Evolutionary conservation across 768 basidiomycete species (phyloP).

Genomic region (Phaeolepiota aurea): DNA sequence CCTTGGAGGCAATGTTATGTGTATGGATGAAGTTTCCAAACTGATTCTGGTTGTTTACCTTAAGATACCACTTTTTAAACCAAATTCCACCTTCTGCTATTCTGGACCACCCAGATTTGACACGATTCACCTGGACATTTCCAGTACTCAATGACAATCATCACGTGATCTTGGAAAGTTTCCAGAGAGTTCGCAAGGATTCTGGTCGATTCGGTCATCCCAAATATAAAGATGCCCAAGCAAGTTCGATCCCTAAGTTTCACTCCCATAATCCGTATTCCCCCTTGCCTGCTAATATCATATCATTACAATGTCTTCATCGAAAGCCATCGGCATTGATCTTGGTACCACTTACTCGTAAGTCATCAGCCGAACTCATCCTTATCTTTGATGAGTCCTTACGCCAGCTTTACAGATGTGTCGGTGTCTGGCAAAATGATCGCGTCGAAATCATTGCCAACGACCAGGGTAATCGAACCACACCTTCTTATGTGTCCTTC

Average conservation of each 20-base stretch:
- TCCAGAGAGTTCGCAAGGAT: constrained; percentile 38
- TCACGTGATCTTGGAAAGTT: constrained; percentile 31
- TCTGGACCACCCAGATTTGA: no score
- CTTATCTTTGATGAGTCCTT: constrained; percentile 6
- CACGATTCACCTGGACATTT: no score
- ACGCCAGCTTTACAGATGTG: constrained; percentile 55
- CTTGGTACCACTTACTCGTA: constrained; percentile 91
- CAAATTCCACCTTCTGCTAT: no score
- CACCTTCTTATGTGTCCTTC: constrained; percentile 94
- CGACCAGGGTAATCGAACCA: constrained; percentile 92
- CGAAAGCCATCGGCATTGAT: constrained; percentile 88
- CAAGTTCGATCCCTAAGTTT: constrained; percentile 1
- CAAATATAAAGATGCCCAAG: constrained; percentile 25
- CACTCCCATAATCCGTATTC: constrained; percentile 8
- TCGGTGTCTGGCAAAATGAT: constrained; percentile 99
- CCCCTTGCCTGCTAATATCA: not conserved
- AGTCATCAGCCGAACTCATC: constrained; percentile 17
- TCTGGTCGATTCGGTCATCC: constrained; percentile 27
- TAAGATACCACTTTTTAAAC: no score
- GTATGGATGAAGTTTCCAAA: no score
- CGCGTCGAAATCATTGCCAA: constrained; percentile 98
- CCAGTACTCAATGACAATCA: no score
- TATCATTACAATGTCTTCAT: constrained; percentile 34
- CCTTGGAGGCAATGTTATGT: no score
- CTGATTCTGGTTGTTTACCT: no score